Conservation (phyloP, 257 asterid genomes). For the Capsicum rhomboideum region DNA sequence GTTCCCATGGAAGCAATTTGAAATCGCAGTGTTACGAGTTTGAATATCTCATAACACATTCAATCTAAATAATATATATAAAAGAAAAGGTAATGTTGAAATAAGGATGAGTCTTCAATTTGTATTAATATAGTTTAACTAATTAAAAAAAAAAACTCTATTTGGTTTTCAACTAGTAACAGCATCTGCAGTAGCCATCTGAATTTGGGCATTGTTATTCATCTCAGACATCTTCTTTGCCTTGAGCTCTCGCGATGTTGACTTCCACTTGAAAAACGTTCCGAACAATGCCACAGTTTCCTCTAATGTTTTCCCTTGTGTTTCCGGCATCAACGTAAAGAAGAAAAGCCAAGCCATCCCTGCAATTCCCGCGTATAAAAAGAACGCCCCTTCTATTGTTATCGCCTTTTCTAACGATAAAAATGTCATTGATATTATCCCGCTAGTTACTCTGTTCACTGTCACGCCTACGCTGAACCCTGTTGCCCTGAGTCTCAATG, state of each 20-base stretch:
- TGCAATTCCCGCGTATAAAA: neutral
- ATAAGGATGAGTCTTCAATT: too few relatives aligned
- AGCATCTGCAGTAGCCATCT: neutral
- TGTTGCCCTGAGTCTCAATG: constrained; percentile 4
- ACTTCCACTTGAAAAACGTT: constrained; percentile 5
- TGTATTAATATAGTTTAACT: too few relatives aligned
- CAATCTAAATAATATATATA: too few relatives aligned
- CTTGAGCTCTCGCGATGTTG: neutral
- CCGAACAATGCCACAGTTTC: constrained; percentile 10
- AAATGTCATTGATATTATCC: constrained; percentile 4
- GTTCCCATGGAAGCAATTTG: too few relatives aligned
- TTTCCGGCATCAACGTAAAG: constrained; percentile 5
- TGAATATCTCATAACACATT: too few relatives aligned
- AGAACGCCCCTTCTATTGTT: neutral
- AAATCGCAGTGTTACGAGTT: too few relatives aligned
- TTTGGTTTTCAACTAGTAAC: neutral
- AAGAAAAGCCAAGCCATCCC: constrained; percentile 2
- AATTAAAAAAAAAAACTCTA: neutral
- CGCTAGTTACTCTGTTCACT: neutral
- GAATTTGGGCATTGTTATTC: neutral
- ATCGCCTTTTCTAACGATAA: neutral
- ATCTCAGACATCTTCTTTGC: neutral
- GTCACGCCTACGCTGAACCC: neutral
- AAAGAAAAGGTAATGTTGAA: too few relatives aligned
- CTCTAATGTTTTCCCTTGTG: constrained; percentile 2